Conservation (phyloP, 192 early-diverging fungal species). For the Gigaspora rosea region DNA sequence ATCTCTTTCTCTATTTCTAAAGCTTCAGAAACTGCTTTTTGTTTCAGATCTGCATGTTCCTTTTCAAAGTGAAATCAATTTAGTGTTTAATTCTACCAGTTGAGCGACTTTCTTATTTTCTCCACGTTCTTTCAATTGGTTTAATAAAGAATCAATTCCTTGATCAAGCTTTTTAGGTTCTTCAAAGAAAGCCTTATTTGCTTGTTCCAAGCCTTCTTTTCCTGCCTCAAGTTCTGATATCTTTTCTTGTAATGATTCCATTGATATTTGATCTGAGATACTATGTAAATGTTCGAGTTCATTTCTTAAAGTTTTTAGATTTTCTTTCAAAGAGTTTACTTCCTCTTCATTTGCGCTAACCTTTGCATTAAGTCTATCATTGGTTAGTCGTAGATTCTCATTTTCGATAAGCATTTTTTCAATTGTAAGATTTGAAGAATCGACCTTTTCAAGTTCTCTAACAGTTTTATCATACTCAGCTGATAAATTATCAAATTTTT, state of each 20-base stretch:
- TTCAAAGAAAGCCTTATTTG: slow-evolving; percentile 16
- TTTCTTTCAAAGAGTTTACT: background rate
- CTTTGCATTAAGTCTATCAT: background rate
- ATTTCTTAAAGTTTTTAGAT: background rate
- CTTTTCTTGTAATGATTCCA: background rate
- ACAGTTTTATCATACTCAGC: slow-evolving; percentile 39
- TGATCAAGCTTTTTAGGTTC: slow-evolving; percentile 20
- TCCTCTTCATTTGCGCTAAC: background rate
- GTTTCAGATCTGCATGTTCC: slow-evolving; percentile 6
- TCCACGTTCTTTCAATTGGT: background rate
- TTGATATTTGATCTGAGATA: no score
- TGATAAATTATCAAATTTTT: slow-evolving; percentile 42
- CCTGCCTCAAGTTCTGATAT: slow-evolving; percentile 7
- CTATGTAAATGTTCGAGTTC: background rate
- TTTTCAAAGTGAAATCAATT: background rate
- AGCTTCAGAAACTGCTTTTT: background rate
- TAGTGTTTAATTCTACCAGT: slow-evolving; percentile 10
- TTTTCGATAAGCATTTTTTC: background rate
- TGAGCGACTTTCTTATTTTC: background rate
- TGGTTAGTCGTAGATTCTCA: slow-evolving; percentile 7
- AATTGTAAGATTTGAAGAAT: slow-evolving; percentile 4
- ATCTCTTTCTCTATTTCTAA: slow-evolving; percentile 21
- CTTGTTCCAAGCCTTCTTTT: slow-evolving; percentile 24
- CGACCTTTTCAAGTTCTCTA: slow-evolving; percentile 37
- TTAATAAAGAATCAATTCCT: slow-evolving; percentile 13